A percentile compares a stretch with the other conserved stretches of the same genome.
Evolutionary conservation across 2,329 filamentous ascomycete genomes (phyloP).

Genomic region (Xylogone sp.): DNA sequence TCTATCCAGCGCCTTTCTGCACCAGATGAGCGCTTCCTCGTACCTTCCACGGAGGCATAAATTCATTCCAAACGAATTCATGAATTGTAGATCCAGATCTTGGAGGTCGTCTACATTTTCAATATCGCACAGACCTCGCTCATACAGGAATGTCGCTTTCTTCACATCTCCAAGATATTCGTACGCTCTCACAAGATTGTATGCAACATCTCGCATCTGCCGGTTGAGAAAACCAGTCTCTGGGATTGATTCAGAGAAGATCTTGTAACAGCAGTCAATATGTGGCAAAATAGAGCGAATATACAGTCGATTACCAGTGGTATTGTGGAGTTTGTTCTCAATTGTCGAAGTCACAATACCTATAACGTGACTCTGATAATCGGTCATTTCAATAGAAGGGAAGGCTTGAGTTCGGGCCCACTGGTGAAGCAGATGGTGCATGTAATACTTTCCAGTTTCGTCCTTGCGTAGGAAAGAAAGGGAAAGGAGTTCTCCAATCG

Average conservation of each 20-base stretch:
- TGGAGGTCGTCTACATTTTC: neutral
- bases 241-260: neutral
- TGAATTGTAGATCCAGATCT: neutral
- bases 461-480: neutral
- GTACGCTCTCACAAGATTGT: neutral
- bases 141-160: neutral
- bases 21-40: neutral
- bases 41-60: neutral
- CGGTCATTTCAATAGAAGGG: too few species aligned
- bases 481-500: neutral
- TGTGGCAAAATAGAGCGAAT: neutral
- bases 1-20: neutral
- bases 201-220: neutral
- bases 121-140: neutral
- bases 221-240: neutral
- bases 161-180: neutral
- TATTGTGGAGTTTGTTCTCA: too few species aligned
- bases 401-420: neutral
- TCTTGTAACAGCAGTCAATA: neutral
- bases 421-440: neutral
- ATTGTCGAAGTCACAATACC: too few species aligned
- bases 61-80: neutral
- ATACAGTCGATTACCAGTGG: neutral
- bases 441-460: neutral
- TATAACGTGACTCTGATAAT: too few species aligned